These are phyloP conservation scores for Coffea eugenioides DNA, from an alignment of 257 asterid genomes.

Conservation along the genomic window DNA sequence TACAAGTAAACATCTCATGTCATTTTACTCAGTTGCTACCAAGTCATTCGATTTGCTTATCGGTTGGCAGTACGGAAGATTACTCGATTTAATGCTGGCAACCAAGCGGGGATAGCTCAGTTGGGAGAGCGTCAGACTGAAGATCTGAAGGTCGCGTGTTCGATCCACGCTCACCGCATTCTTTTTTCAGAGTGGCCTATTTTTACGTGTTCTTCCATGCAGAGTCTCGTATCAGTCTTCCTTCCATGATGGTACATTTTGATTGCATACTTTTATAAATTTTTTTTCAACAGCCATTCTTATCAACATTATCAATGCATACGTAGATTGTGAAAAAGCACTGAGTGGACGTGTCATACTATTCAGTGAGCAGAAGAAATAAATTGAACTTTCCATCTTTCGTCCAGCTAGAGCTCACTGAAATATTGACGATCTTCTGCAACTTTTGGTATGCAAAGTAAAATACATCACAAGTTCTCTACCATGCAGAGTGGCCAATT, in stretches of 20 bases:
- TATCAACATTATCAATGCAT: neutral
- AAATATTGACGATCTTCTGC: conserved; percentile 1
- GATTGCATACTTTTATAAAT: neutral
- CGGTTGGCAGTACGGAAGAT: too few relatives aligned
- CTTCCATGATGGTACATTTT: neutral
- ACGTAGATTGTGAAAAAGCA: neutral
- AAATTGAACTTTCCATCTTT: too few relatives aligned
- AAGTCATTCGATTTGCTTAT: too few relatives aligned
- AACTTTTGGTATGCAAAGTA: neutral
- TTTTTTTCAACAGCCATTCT: too few relatives aligned
- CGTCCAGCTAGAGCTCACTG: too few relatives aligned
- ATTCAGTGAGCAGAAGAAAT: too few relatives aligned
- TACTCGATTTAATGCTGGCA: too few relatives aligned
- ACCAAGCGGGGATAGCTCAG: conserved; percentile 85
- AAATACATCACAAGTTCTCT: too few relatives aligned
- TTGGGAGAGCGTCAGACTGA: conserved; percentile 98
- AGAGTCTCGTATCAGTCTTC: too few relatives aligned
- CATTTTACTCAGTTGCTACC: too few relatives aligned
- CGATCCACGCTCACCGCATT: conserved; percentile 26
- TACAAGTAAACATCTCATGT: too few relatives aligned
- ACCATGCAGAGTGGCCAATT: conserved; percentile 37
- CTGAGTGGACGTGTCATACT: neutral
- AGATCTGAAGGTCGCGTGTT: conserved; percentile 72
- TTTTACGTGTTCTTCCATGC: neutral
- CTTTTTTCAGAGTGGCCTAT: neutral